Evolutionary conservation across 805 yeast genomes (phyloP).

Genomic region (Monosporozyma yasuniensis): DNA sequence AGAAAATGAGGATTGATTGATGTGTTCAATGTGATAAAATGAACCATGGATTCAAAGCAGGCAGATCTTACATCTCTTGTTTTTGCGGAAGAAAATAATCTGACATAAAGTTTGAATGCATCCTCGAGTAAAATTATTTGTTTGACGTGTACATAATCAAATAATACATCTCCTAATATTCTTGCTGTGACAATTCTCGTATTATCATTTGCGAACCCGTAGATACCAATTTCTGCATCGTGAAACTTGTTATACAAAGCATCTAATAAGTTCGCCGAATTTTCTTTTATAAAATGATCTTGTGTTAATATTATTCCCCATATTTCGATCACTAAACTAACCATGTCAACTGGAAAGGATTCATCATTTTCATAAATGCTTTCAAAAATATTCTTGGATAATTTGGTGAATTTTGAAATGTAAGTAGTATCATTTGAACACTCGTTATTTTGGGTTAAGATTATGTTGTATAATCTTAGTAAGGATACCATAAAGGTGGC

Average conservation of each 20-base stretch:
- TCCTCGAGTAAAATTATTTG: slow-evolving; percentile 14
- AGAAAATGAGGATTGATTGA: slow-evolving; percentile 23
- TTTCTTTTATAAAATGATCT: slow-evolving; percentile 18
- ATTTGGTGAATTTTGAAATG: slow-evolving; percentile 19
- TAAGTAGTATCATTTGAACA: slow-evolving; percentile 5
- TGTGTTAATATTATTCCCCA: slow-evolving; percentile 18
- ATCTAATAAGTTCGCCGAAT: slow-evolving; percentile 11
- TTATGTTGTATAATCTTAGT: slow-evolving; percentile 16
- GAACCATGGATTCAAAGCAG: slow-evolving; percentile 32
- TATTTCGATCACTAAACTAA: slow-evolving; percentile 20
- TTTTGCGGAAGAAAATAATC: slow-evolving; percentile 11
- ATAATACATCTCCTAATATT: slow-evolving; percentile 31
- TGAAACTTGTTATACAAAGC: slow-evolving; percentile 16
- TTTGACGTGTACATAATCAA: slow-evolving; percentile 17
- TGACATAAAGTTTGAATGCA: slow-evolving; percentile 17
- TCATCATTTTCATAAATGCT: slow-evolving; percentile 14
- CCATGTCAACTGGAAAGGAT: slow-evolving; percentile 21
- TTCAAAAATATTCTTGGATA: slow-evolving; percentile 18
- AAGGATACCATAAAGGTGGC: slow-evolving; percentile 23
- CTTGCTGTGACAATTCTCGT: slow-evolving; percentile 27
- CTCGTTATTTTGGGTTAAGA: slow-evolving; percentile 15
- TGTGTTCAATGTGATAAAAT: slow-evolving; percentile 27
- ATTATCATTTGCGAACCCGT: slow-evolving; percentile 23
- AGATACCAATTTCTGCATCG: slow-evolving; percentile 21
- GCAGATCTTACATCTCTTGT: slow-evolving; percentile 26